Evolutionary conservation across 306 rosid species (phyloP).

Genomic region (Albizia julibrissin): DNA sequence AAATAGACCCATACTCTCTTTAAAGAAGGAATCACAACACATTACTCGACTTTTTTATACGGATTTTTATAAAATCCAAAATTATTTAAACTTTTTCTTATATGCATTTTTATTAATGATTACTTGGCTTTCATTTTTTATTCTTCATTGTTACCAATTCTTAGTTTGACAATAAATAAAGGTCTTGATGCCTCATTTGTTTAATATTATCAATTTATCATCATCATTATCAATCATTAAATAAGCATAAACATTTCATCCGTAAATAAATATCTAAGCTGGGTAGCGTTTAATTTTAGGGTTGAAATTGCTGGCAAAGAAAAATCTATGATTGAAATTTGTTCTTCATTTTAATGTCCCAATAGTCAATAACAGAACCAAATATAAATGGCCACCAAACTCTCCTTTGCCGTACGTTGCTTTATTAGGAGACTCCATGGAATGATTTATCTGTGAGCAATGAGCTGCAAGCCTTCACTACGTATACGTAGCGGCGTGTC

Average conservation of each 20-base stretch:
- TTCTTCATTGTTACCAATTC: neutral
- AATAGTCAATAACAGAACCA: neutral
- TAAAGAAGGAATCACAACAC: too few relatives aligned
- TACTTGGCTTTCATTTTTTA: neutral
- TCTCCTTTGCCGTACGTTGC: neutral
- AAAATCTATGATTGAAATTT: neutral
- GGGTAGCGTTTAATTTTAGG: neutral
- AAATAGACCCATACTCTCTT: too few relatives aligned
- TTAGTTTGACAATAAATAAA: neutral
- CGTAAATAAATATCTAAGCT: neutral
- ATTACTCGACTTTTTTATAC: too few relatives aligned
- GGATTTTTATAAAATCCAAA: neutral
- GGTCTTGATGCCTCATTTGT: neutral
- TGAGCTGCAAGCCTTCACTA: too few relatives aligned
- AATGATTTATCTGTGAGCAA: neutral
- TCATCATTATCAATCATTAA: neutral
- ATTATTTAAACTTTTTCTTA: neutral
- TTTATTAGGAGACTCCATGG: neutral
- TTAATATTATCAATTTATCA: neutral
- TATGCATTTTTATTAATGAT: neutral
- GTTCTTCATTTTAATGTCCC: neutral
- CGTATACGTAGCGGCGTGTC: too few relatives aligned
- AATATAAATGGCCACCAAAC: neutral
- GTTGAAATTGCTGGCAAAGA: neutral
- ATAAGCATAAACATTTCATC: neutral